Evolutionary conservation across 306 rosid genomes (phyloP).

Genomic region (Abrus pulchellus): DNA sequence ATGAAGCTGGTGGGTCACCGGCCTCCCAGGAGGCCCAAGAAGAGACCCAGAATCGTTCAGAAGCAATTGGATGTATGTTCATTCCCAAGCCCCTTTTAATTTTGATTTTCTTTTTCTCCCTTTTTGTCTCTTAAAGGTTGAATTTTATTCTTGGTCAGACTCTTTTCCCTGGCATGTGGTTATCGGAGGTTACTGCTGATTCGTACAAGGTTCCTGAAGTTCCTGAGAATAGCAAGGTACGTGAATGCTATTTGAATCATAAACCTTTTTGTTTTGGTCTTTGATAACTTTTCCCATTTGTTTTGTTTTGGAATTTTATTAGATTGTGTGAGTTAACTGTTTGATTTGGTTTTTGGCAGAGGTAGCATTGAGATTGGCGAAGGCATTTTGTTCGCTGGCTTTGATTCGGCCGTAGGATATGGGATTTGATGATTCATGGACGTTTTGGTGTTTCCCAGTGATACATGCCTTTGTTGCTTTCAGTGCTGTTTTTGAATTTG

Average conservation of each 20-base stretch:
- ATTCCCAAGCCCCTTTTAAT: neutral
- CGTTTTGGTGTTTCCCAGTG: conserved; percentile 39
- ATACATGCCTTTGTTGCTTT: conserved; percentile 49
- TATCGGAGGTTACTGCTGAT: conserved; percentile 76
- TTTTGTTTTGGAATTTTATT: conserved; percentile 23
- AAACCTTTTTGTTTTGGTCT: neutral
- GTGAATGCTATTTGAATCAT: conserved; percentile 33
- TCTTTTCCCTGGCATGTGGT: conserved; percentile 78
- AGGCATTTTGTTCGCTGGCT: conserved; percentile 31
- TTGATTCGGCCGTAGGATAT: neutral
- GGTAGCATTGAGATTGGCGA: conserved; percentile 55
- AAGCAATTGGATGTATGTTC: conserved; percentile 75
- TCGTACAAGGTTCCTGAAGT: conserved; percentile 68
- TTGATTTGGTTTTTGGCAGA: conserved; percentile 51
- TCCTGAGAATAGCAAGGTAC: conserved; percentile 73
- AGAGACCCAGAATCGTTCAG: conserved; percentile 69
- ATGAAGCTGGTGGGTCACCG: conserved; percentile 66
- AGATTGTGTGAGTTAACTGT: conserved; percentile 11
- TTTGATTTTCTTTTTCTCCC: neutral
- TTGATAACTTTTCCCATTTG: neutral
- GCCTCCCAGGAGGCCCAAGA: conserved; percentile 85
- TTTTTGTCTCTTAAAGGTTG: neutral
- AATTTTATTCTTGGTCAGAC: conserved; percentile 50
- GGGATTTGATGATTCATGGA: neutral
- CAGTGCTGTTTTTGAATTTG: conserved; percentile 53